Percentiles rank a stretch among this genome's conserved stretches.
These are phyloP conservation scores for Metschnikowia cubensis DNA, from an alignment of 805 yeast species.

Conservation along the genomic window DNA sequence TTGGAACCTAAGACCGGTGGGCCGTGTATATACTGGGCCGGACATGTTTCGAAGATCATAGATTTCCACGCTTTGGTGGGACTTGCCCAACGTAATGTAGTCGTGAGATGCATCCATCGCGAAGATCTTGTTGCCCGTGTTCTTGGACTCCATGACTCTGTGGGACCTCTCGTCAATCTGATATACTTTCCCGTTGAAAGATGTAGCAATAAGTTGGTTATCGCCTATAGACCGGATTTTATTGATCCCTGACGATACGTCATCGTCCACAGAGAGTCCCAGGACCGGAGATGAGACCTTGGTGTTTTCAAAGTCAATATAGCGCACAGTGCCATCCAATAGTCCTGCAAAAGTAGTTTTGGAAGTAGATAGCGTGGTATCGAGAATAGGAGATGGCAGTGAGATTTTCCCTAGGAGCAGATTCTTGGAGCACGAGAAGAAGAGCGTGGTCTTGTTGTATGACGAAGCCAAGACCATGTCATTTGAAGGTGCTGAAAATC, in stretches of 20 bases:
- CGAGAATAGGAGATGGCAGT: conserved; percentile 22
- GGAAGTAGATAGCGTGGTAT: conserved; percentile 25
- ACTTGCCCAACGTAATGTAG: conserved; percentile 49
- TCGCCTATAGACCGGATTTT: conserved; percentile 10
- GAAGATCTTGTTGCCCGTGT: conserved; percentile 49
- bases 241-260: conserved; percentile 17
- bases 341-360: conserved; percentile 44
- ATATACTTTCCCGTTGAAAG: conserved; percentile 11
- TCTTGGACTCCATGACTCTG: conserved; percentile 3
- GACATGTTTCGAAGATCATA: conserved; percentile 50
- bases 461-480: conserved; percentile 13
- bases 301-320: conserved; percentile 47
- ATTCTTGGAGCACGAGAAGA: conserved; percentile 9
- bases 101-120: conserved; percentile 54
- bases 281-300: conserved; percentile 8
- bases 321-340: conserved; percentile 51
- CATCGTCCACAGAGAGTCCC: neutral
- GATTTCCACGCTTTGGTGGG: conserved; percentile 50
- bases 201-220: conserved; percentile 17
- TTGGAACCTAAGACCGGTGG: conserved; percentile 65
- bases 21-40: conserved; percentile 48
- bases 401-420: conserved; percentile 5
- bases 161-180: conserved; percentile 14
- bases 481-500: conserved; percentile 9
- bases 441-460: conserved; percentile 9